These are phyloP conservation scores for Epithemia pelagica DNA, from an alignment of 108 stramenopile species.

Conservation along the genomic window DNA sequence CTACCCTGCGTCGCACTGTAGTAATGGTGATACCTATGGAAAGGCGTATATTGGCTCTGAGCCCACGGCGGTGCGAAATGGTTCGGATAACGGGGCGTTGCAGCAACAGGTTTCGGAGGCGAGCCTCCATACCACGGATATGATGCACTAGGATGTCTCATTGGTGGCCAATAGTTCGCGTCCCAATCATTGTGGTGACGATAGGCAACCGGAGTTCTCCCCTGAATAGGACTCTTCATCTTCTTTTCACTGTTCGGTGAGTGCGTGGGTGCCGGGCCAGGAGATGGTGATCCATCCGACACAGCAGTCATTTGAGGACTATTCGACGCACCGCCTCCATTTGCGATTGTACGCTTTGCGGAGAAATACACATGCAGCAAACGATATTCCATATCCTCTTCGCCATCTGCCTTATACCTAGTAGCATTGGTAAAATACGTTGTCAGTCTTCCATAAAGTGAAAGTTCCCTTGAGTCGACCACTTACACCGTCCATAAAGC, in stretches of 20 bases:
- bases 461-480: too few species aligned
- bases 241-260: neutral
- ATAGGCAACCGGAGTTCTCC: neutral
- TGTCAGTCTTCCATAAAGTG: too few species aligned
- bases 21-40: neutral
- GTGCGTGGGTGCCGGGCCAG: too few species aligned
- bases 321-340: neutral
- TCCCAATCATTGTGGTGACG: neutral
- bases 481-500: slow-evolving; percentile 47
- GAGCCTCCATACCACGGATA: neutral
- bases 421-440: too few species aligned
- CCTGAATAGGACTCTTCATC: neutral
- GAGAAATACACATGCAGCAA: slow-evolving; percentile 77
- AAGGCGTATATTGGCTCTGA: neutral
- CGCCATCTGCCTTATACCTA: slow-evolving; percentile 30
- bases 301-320: neutral
- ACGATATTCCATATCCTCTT: slow-evolving; percentile 51
- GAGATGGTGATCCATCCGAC: neutral
- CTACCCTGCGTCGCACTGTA: neutral
- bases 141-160: neutral
- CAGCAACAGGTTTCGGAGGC: neutral
- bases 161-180: neutral
- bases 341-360: slow-evolving; percentile 44
- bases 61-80: neutral
- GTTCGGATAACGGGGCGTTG: neutral